phyloP scores from a whole-genome alignment of 345 rosid species.

The Pistacia atlantica region DNA sequence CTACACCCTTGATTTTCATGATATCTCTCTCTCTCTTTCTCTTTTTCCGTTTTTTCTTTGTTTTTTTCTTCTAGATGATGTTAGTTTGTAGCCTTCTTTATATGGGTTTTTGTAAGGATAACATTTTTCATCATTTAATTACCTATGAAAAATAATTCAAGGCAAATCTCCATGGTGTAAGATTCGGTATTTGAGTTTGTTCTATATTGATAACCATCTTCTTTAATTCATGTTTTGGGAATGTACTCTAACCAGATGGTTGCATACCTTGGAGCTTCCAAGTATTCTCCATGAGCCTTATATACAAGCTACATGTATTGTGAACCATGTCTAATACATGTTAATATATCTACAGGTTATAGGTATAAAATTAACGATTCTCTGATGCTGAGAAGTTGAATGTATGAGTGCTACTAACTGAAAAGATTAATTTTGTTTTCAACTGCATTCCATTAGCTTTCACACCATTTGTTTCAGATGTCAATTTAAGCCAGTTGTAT shows the following conservation, averaged over 20 bases:
- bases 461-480: not conserved
- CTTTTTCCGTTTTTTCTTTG: no score
- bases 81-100: no score
- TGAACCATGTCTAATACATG: not conserved
- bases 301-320: not conserved
- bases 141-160: not conserved
- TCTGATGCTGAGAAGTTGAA: not conserved
- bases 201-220: not conserved
- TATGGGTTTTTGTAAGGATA: no score
- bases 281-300: not conserved
- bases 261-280: not conserved
- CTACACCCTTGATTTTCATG: no score
- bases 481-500: not conserved
- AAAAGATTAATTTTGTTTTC: not conserved
- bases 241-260: not conserved
- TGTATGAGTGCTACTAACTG: not conserved
- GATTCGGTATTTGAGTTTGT: not conserved
- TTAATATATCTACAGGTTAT: not conserved
- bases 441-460: not conserved
- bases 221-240: not conserved
- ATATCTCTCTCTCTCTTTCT: no score
- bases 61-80: no score
- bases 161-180: not conserved
- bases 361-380: not conserved
- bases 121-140: not conserved